Conservation (phyloP, 306 rosid species). For the Astragalus membranaceus region DNA sequence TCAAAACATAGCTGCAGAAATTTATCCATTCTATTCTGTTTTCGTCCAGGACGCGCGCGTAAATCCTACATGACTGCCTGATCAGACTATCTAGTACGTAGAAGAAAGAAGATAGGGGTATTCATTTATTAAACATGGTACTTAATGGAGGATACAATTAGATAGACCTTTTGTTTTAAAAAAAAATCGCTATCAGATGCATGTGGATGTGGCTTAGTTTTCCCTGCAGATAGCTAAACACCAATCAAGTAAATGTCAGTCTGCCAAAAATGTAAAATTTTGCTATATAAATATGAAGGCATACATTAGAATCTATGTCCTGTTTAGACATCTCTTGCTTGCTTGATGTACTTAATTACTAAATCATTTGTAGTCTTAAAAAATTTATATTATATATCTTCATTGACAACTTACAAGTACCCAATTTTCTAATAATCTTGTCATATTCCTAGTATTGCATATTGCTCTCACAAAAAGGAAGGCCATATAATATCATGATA, state of each 20-base stretch:
- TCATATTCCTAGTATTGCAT: not conserved
- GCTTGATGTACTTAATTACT: not conserved
- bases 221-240: not conserved
- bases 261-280: not conserved
- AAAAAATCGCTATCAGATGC: not conserved
- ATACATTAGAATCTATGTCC: not conserved
- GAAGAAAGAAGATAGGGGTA: not conserved
- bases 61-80: not conserved
- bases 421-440: not conserved
- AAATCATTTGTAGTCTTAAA: not conserved
- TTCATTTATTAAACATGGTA: not conserved
- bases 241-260: not conserved
- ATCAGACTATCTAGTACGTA: not conserved
- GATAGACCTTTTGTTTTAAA: not conserved
- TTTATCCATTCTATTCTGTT: not conserved
- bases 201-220: not conserved
- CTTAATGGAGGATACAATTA: not conserved
- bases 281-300: not conserved
- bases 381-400: not conserved
- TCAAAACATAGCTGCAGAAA: not conserved
- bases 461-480: not conserved
- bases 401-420: not conserved
- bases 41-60: not conserved
- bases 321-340: not conserved
- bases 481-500: not conserved